Conservation (phyloP, 345 rosid species). For the thale cress (Arabidopsis thaliana) region TAIR10.1 NC_003070.9:29087501-29088000, state of each 20-base stretch:
- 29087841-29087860: conserved; percentile 77
- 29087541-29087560: conserved; percentile 72
- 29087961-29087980: conserved; percentile 83
- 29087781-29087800: conserved; percentile 86
- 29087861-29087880: conserved; percentile 73
- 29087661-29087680: conserved; percentile 96
- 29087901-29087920: conserved; percentile 87
- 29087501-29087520: conserved; percentile 55
- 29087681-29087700: conserved; percentile 68
- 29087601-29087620: conserved; percentile 50
- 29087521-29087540: conserved; percentile 74
- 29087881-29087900: conserved; percentile 75
- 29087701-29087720: conserved; percentile 75
- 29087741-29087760: conserved; percentile 74
- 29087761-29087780: conserved; percentile 72
- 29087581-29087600: conserved; percentile 75
- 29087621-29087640: conserved; percentile 49
- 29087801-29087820: conserved; percentile 69
- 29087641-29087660: conserved; percentile 82
- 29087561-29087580: conserved; percentile 58
- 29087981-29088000: conserved; percentile 80
- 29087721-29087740: conserved; percentile 77
- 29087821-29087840: conserved; percentile 84
- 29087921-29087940: conserved; percentile 80
- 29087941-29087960: conserved; percentile 84